Conservation (phyloP, 2,329 filamentous ascomycete species). For the Colletotrichum sp. region DNA sequence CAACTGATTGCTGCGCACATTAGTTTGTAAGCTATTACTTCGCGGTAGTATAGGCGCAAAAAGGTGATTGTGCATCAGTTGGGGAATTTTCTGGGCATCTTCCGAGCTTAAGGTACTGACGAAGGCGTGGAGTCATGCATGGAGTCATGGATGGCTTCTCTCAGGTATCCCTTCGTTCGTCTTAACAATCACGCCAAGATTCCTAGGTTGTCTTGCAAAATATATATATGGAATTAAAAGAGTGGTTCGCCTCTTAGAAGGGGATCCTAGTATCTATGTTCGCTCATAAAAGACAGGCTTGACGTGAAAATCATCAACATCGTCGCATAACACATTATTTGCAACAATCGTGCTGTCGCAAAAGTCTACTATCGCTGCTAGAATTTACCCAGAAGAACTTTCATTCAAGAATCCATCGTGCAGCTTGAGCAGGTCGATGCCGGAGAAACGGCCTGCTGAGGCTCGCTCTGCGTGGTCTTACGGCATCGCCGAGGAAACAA, state of each 20-base stretch:
- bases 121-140: not conserved
- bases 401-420: not conserved
- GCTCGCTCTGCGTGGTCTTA: not conserved
- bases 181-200: not conserved
- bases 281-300: not conserved
- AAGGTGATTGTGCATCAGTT: not conserved
- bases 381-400: not conserved
- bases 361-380: not conserved
- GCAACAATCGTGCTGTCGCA: not conserved
- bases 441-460: not conserved
- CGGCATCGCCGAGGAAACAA: constrained; percentile 2
- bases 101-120: not conserved
- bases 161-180: not conserved
- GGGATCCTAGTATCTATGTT: not conserved
- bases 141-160: not conserved
- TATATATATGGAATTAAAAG: not conserved
- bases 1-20: not conserved
- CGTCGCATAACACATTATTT: not conserved
- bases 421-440: not conserved
- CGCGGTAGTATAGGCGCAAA: not conserved
- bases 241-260: not conserved
- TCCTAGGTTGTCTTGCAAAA: not conserved
- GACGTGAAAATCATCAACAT: not conserved
- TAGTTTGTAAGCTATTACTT: accelerated
- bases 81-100: accelerated